These are phyloP conservation scores for Oenanthe sinensis DNA, from an alignment of 129 eudicot species.

Conservation along the genomic window DNA sequence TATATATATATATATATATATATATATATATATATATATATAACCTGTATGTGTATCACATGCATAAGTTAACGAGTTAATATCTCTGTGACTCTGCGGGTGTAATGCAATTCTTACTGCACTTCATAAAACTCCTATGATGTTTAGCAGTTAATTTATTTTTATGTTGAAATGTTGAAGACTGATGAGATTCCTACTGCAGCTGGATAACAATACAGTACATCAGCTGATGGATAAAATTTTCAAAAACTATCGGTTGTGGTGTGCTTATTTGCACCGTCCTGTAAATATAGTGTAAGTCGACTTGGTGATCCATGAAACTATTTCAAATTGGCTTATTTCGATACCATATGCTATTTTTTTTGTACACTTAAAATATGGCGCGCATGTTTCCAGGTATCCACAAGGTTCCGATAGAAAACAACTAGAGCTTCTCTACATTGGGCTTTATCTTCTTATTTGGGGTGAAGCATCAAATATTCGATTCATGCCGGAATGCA, in stretches of 20 bases:
- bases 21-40: not conserved
- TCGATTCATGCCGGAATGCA: conserved; percentile 97
- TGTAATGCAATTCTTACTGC: not conserved
- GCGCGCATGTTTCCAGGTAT: conserved; percentile 55
- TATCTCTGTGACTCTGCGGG: not conserved
- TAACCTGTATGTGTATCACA: not conserved
- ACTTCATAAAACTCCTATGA: not conserved
- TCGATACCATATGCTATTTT: not conserved
- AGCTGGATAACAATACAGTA: conserved; percentile 60
- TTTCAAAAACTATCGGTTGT: conserved; percentile 74
- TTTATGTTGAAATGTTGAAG: conserved; percentile 1
- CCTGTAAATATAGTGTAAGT: conserved; percentile 61
- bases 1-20: too few species aligned
- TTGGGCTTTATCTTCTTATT: conserved; percentile 94
- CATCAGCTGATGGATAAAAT: conserved; percentile 55
- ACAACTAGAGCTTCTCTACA: conserved; percentile 80
- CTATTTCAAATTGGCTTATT: not conserved
- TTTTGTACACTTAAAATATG: not conserved
- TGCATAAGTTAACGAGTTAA: not conserved
- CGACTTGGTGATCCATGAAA: not conserved
- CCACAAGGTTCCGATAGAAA: conserved; percentile 49
- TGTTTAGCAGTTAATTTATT: not conserved
- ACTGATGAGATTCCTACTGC: conserved; percentile 22
- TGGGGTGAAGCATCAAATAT: conserved; percentile 99
- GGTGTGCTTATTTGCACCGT: conserved; percentile 88